Evolutionary conservation across 257 asterid genomes (phyloP), one percentile per base, ranked within the genome.

Genomic region (Plantago major): DNA sequence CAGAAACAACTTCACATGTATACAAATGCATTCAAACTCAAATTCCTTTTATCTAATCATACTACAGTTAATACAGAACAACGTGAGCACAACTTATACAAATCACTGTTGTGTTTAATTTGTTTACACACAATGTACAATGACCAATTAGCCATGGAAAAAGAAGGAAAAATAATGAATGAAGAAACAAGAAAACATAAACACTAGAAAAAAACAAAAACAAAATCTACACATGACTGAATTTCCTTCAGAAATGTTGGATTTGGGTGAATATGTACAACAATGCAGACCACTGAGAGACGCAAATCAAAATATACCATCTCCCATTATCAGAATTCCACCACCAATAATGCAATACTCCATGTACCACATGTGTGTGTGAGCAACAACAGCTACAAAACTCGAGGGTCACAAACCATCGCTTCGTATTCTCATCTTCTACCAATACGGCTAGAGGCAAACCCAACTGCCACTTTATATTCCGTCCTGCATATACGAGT

Each of bases 381-480:
- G 60, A 66, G 66, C 46, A 54, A 51, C 18, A 62, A 58, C 62
- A 49, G 46, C 74, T 66, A 60, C 68, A 76, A 76, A 71, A 74
- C 43, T 55, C 72, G 64, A 66, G 17, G 60, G 42, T 62, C 28
- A 60, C 62, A 59, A 73, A 67, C 49, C 43, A 62, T 66, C 64
- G 66, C 63, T 74, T 64, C 74, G 63, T 49, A 53, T 64, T 58
- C 69, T 54, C 55, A 57, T 76, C 70, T 75, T 71, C 67, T 53
- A 53, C 42, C 72, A 57, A 37, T 67, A 76, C 65, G 63, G 50
- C 76, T 64, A 67, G 42, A 64, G 54, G 44, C 72, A 69, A 71
- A 53, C 50, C 71, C 78, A 71, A 46, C 74, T 64, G 69, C 73
- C 72, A 62, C 64, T 74, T 59, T 59, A 55, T 64, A 65, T 74